These are phyloP conservation scores for Rubroboletus pulcherrimus DNA, from an alignment of 768 basidiomycete genomes.

Conservation along the genomic window DNA sequence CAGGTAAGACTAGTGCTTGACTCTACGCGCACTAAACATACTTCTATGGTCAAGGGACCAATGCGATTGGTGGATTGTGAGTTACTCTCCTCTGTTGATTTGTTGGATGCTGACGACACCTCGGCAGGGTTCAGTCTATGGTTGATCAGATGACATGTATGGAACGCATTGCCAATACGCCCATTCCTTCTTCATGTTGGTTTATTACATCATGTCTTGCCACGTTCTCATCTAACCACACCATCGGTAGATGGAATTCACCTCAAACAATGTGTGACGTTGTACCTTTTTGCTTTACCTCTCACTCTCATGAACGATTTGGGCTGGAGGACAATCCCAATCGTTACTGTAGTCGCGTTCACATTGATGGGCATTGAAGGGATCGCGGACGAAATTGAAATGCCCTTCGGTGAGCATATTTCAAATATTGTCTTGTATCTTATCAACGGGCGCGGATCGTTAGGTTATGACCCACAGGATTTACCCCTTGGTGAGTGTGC, in stretches of 20 bases:
- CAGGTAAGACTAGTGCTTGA: constrained; percentile 44
- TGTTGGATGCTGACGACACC: constrained; percentile 5
- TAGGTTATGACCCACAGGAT: constrained; percentile 62
- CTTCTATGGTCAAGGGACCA: constrained; percentile 49
- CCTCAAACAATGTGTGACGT: constrained; percentile 90
- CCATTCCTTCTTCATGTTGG: constrained; percentile 74
- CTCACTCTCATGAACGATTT: constrained; percentile 80
- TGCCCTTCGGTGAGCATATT: constrained; percentile 74
- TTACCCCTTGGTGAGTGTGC: constrained; percentile 67
- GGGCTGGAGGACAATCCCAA: constrained; percentile 80
- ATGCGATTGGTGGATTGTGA: constrained; percentile 70
- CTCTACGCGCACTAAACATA: neutral
- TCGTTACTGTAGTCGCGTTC: constrained; percentile 84
- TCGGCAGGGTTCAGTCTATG: constrained; percentile 66
- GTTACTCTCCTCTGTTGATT: constrained; percentile 13
- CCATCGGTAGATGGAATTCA: constrained; percentile 72
- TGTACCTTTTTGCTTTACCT: constrained; percentile 90
- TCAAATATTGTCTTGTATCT: neutral
- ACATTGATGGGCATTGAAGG: constrained; percentile 95
- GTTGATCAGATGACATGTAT: constrained; percentile 81
- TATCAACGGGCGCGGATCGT: constrained; percentile 3
- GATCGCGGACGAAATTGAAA: constrained; percentile 92
- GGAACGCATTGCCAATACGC: constrained; percentile 90
- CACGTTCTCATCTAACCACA: constrained; percentile 6
- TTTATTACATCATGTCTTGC: constrained; percentile 5